A percentile compares a stretch with the other conserved stretches of the same genome.
These are phyloP conservation scores for Termitomyces sp. DNA, from an alignment of 768 basidiomycete genomes.

Conservation along the genomic window DNA sequence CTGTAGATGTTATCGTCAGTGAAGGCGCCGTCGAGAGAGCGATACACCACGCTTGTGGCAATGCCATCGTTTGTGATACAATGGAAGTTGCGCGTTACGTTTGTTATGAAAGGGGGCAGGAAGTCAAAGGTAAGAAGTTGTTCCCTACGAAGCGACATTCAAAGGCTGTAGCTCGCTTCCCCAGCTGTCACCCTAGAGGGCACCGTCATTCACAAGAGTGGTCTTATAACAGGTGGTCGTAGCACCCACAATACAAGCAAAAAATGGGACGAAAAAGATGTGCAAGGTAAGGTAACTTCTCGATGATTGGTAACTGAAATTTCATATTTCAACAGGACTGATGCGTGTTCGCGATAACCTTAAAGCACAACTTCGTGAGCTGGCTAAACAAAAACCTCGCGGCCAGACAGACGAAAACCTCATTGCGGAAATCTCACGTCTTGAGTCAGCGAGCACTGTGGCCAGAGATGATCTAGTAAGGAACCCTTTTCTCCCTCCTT, in stretches of 20 bases:
- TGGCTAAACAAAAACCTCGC: constrained; percentile 81
- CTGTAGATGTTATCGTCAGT: constrained; percentile 81
- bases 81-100: constrained; percentile 91
- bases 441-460: constrained; percentile 74
- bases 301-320: neutral
- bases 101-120: constrained; percentile 91
- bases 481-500: neutral
- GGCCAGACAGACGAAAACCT: constrained; percentile 79
- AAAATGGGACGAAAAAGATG: constrained; percentile 94
- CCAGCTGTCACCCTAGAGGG: constrained; percentile 96
- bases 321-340: constrained; percentile 25
- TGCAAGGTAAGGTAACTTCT: constrained; percentile 54
- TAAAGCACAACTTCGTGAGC: constrained; percentile 70
- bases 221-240: constrained; percentile 92
- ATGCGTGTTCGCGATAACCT: constrained; percentile 65
- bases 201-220: constrained; percentile 95
- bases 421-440: constrained; percentile 66
- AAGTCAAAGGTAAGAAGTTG: constrained; percentile 81
- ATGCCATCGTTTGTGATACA: constrained; percentile 90
- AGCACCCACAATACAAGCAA: constrained; percentile 71
- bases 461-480: constrained; percentile 80
- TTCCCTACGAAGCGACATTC: neutral
- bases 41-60: constrained; percentile 95
- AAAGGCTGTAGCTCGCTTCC: neutral
- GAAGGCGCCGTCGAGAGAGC: constrained; percentile 87